These are phyloP conservation scores for Diplosphaera chodatii DNA, from an alignment of 139 green algal species.

Conservation along the genomic window DNA sequence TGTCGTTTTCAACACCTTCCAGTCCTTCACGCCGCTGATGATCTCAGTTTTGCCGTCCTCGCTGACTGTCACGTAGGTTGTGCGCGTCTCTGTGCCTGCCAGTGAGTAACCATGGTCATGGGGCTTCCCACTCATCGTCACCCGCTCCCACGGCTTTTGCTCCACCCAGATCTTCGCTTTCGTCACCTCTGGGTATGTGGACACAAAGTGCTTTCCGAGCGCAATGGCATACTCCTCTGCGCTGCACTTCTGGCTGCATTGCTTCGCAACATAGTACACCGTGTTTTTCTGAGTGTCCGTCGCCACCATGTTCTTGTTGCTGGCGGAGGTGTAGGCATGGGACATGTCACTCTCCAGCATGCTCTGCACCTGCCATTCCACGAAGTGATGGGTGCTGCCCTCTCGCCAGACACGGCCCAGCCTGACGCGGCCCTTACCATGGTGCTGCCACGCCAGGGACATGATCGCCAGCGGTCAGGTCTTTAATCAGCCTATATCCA, in stretches of 20 bases:
- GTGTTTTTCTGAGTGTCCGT: too few relatives aligned
- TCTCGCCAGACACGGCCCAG: not conserved
- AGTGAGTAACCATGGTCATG: slow-evolving; percentile 75
- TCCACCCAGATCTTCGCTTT: slow-evolving; percentile 81
- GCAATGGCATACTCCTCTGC: slow-evolving; percentile 83
- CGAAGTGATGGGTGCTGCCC: not conserved
- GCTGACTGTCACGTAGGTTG: slow-evolving; percentile 48
- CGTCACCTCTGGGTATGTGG: slow-evolving; percentile 69
- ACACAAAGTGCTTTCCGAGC: slow-evolving; percentile 81
- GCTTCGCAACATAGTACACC: slow-evolving; percentile 82
- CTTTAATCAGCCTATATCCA: not conserved
- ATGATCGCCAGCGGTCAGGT: not conserved
- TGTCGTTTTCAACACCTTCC: slow-evolving; percentile 82
- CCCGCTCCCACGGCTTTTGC: slow-evolving; percentile 76
- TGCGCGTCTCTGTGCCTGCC: slow-evolving; percentile 54
- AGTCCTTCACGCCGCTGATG: slow-evolving; percentile 44
- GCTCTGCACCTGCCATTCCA: slow-evolving; percentile 75
- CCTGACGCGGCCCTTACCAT: not conserved
- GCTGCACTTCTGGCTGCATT: slow-evolving; percentile 44
- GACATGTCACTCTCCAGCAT: slow-evolving; percentile 84
- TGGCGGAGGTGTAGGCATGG: slow-evolving; percentile 57
- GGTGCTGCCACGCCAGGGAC: not conserved
- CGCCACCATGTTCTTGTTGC: slow-evolving; percentile 82
- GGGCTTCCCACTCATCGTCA: slow-evolving; percentile 35
- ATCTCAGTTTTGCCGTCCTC: slow-evolving; percentile 50